Conservation (phyloP, 1,284 basidiomycete genomes). For the Lignosus rhinocerotis region DNA sequence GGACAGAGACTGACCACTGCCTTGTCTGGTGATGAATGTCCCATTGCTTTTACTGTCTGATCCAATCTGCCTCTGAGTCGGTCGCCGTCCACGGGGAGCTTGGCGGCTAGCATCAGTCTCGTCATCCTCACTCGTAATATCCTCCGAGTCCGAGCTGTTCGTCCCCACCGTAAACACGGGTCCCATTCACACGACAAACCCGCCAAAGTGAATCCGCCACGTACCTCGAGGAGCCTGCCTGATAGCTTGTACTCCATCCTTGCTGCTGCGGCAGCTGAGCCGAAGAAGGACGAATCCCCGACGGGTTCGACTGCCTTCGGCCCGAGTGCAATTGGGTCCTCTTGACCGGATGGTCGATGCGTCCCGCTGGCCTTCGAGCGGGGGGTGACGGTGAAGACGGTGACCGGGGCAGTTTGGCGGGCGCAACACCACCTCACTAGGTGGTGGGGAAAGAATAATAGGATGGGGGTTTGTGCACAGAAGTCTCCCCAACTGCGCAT, state of each 20-base stretch:
- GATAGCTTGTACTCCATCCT: conserved; percentile 84
- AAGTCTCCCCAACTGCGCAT: conserved; percentile 1
- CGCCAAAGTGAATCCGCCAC: no score
- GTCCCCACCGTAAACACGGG: background rate
- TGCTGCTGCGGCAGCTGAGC: conserved; percentile 36
- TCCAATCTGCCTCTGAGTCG: conserved; percentile 28
- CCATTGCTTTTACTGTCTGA: conserved; percentile 7
- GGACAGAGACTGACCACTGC: conserved; percentile 17
- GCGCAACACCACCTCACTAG: conserved; percentile 11
- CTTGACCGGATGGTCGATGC: conserved; percentile 26
- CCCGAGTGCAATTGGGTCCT: conserved; percentile 19
- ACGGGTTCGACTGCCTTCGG: conserved; percentile 26
- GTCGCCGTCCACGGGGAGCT: conserved; percentile 42
- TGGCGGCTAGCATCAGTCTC: conserved; percentile 43
- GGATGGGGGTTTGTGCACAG: background rate
- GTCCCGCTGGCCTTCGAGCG: conserved; percentile 30
- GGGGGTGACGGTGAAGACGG: conserved; percentile 75
- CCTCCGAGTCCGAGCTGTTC: conserved; percentile 48
- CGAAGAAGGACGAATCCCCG: conserved; percentile 20
- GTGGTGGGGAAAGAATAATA: conserved; percentile 2
- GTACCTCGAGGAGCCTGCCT: conserved; percentile 76
- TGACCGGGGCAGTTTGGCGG: conserved; percentile 72
- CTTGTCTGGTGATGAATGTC: conserved; percentile 16
- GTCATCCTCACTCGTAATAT: conserved; percentile 43
- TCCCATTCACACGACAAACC: background rate